phyloP scores from a whole-genome alignment of 2,329 filamentous ascomycete genomes.

The Sarocladium strictum region DNA sequence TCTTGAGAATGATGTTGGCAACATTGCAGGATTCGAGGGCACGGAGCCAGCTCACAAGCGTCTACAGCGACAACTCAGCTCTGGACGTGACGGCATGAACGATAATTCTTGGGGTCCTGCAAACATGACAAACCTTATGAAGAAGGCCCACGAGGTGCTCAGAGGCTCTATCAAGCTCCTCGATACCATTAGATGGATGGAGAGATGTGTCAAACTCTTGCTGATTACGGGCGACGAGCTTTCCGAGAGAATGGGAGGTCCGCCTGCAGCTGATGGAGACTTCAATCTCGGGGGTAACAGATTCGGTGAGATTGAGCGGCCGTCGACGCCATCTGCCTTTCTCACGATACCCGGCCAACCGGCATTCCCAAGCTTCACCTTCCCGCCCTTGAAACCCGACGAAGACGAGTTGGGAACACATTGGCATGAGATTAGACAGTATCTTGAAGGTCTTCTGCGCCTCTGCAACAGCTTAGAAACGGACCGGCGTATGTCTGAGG shows the following conservation, averaged over 20 bases:
- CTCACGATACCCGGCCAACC: conserved; percentile 8
- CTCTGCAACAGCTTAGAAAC: conserved; percentile 39
- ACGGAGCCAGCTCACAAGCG: conserved; percentile 21
- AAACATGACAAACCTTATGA: conserved; percentile 41
- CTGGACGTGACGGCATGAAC: conserved; percentile 17
- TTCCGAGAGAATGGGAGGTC: conserved; percentile 23
- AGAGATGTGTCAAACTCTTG: conserved; percentile 37
- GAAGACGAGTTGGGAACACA: conserved; percentile 27
- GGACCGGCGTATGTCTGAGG: conserved; percentile 39
- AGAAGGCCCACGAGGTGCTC: conserved; percentile 38
- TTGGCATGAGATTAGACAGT: conserved; percentile 42
- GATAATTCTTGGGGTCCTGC: conserved; percentile 29
- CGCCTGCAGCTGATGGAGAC: conserved; percentile 11
- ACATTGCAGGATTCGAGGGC: conserved; percentile 33
- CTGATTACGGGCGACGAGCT: conserved; percentile 38
- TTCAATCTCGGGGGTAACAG: conserved; percentile 19
- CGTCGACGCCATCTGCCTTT: conserved; percentile 18
- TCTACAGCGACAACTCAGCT: conserved; percentile 18
- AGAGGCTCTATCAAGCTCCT: conserved; percentile 39
- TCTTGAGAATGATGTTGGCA: conserved; percentile 34
- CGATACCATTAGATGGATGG: conserved; percentile 42
- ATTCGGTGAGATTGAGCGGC: conserved; percentile 16
- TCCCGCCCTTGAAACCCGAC: not conserved
- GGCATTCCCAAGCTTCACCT: not conserved
- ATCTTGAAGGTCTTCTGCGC: conserved; percentile 36